Evolutionary conservation across 2,329 filamentous ascomycete species (phyloP).

Genomic region (Rachicladosporium sp.): DNA sequence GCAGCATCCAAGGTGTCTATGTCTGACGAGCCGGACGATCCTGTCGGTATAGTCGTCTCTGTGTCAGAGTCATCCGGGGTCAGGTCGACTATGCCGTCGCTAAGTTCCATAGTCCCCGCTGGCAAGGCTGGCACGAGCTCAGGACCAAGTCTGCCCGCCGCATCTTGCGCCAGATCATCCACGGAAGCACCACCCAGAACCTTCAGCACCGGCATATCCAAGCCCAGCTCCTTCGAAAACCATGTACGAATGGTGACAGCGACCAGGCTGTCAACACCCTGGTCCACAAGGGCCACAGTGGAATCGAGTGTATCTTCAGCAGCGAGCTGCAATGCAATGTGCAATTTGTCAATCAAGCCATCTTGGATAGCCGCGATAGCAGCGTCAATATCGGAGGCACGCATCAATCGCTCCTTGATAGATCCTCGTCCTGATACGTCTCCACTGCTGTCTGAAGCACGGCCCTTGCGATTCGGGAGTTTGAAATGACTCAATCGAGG

Average conservation of each 20-base stretch:
- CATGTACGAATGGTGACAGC: conserved; percentile 34
- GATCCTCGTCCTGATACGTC: not conserved
- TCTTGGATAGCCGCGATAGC: not conserved
- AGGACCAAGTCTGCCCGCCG: not conserved
- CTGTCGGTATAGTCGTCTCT: too few relatives aligned
- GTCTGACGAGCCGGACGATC: too few relatives aligned
- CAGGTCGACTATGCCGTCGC: conserved; percentile 2
- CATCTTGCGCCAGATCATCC: not conserved
- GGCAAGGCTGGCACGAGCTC: not conserved
- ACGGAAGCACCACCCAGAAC: conserved; percentile 20
- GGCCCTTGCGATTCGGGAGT: not conserved
- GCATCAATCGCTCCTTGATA: not conserved
- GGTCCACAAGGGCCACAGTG: conserved; percentile 15
- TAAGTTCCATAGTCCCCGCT: not conserved
- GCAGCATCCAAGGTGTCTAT: too few relatives aligned
- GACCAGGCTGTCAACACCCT: conserved; percentile 28
- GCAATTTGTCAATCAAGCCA: not conserved
- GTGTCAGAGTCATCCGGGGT: not conserved
- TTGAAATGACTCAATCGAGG: conserved; percentile 1
- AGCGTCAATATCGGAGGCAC: not conserved
- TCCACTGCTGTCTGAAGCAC: not conserved
- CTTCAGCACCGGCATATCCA: conserved; percentile 37
- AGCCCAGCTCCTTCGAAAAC: conserved; percentile 35
- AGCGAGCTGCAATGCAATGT: not conserved
- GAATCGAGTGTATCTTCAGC: conserved; percentile 1